Percentiles rank a stretch among this genome's conserved stretches.
phyloP scores from a whole-genome alignment of 805 yeast species.

The Ogataea methanolica region DNA sequence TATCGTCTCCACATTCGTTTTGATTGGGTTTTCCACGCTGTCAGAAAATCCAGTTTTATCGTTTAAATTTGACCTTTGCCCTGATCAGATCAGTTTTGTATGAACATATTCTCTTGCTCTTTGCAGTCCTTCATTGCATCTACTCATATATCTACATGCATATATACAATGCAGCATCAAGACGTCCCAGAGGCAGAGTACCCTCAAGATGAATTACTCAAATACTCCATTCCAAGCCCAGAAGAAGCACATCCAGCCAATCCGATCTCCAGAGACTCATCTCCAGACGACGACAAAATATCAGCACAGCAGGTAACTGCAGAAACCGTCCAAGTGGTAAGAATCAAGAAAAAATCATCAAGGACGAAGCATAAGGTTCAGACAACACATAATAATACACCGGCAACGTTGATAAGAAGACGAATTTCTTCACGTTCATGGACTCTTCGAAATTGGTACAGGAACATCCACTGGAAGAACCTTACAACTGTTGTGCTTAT shows the following conservation, averaged over 20 bases:
- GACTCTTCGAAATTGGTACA: conserved; percentile 68
- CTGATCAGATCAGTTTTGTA: too few relatives aligned
- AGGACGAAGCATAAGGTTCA: conserved; percentile 21
- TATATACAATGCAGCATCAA: conserved; percentile 1
- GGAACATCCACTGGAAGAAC: conserved; percentile 75
- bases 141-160: background rate
- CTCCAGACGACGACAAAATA: too few relatives aligned
- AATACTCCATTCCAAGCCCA: conserved; percentile 10
- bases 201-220: conserved; percentile 26
- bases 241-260: background rate
- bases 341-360: conserved; percentile 28
- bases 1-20: too few relatives aligned
- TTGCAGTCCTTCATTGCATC: too few relatives aligned
- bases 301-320: background rate
- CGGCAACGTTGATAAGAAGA: conserved; percentile 21
- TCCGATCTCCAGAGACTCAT: too few relatives aligned
- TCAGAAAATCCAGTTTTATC: too few relatives aligned
- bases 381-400: conserved; percentile 7
- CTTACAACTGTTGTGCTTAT: conserved; percentile 48
- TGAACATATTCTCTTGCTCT: too few relatives aligned
- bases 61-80: too few relatives aligned
- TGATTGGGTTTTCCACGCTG: too few relatives aligned
- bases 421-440: conserved; percentile 72
- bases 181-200: conserved; percentile 27
- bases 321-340: conserved; percentile 4